Evolutionary conservation across 2,329 filamentous ascomycete species (phyloP).

Genomic region (Diaporthe ampelina): DNA sequence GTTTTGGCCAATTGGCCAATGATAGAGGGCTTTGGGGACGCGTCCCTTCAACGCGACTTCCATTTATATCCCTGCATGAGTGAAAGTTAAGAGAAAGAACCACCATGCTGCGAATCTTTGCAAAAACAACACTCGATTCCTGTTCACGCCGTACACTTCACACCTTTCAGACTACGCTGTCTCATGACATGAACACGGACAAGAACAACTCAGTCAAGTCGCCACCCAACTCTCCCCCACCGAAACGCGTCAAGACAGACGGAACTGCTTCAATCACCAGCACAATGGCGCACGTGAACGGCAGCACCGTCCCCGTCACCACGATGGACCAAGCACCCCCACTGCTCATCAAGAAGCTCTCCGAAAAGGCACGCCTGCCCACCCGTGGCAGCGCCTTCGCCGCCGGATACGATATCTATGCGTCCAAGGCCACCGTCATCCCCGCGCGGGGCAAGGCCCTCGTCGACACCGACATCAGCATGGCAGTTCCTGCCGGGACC

Average conservation of each 20-base stretch:
- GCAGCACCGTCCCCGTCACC: conserved; percentile 47
- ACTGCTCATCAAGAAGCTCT: conserved; percentile 90
- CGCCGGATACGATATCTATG: conserved; percentile 95
- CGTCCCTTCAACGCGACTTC: conserved; percentile 36
- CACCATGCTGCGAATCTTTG: conserved; percentile 10
- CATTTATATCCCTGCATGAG: conserved; percentile 35
- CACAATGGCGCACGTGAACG: conserved; percentile 48
- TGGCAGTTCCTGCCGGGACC: conserved; percentile 90
- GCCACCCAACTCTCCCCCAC: conserved; percentile 78
- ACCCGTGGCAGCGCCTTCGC: conserved; percentile 91
- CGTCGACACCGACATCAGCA: conserved; percentile 91
- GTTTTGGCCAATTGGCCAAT: conserved; percentile 39
- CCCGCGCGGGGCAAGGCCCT: conserved; percentile 87
- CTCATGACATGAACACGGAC: conserved; percentile 50
- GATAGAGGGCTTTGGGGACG: conserved; percentile 23
- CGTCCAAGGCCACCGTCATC: conserved; percentile 79
- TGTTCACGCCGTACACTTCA: neutral
- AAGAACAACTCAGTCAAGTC: conserved; percentile 58
- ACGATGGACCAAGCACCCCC: conserved; percentile 64
- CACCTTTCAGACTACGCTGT: conserved; percentile 25
- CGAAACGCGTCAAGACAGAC: conserved; percentile 83
- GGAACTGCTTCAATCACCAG: conserved; percentile 46
- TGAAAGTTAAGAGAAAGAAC: conserved; percentile 17
- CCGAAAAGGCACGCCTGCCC: conserved; percentile 81
- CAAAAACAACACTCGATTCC: conserved; percentile 14